Evolutionary conservation across 169 alveolate genomes (phyloP).

Genomic region (Cryptosporidium canis): DNA sequence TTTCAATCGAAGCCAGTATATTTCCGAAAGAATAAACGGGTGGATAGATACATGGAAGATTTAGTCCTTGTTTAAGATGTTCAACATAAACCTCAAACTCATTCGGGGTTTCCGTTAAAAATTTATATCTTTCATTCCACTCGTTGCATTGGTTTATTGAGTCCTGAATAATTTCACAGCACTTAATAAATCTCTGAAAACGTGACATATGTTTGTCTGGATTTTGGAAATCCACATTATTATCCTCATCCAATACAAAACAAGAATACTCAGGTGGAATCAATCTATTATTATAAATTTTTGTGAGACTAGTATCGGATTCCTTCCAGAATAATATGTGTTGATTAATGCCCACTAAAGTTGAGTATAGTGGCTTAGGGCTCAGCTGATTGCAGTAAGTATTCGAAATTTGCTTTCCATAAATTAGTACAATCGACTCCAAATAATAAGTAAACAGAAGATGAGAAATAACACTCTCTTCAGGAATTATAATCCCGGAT

Average conservation of each 20-base stretch:
- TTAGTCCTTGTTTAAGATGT: constrained; percentile 42
- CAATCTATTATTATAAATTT: neutral
- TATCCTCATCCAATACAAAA: neutral
- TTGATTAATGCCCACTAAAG: neutral
- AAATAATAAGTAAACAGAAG: constrained; percentile 19
- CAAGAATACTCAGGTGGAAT: constrained; percentile 32
- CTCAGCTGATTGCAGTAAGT: constrained; percentile 12
- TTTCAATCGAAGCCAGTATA: constrained; percentile 66
- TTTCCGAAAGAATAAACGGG: constrained; percentile 55
- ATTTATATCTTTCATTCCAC: constrained; percentile 62
- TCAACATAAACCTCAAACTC: constrained; percentile 55
- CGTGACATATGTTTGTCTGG: constrained; percentile 5
- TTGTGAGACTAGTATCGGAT: neutral
- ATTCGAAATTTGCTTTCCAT: constrained; percentile 25
- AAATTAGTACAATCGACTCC: constrained; percentile 18
- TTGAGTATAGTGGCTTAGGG: constrained; percentile 34
- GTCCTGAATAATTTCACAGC: constrained; percentile 14
- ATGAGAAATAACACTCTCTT: constrained; percentile 31
- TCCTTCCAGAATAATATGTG: constrained; percentile 30
- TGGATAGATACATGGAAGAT: constrained; percentile 56
- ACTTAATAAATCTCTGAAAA: neutral
- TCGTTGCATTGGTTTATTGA: constrained; percentile 14
- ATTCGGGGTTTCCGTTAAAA: neutral
- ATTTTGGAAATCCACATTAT: neutral
- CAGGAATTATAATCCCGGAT: constrained; percentile 36